Conservation (phyloP, 2,329 filamentous ascomycete species). For the Ophiostoma sp. region DNA sequence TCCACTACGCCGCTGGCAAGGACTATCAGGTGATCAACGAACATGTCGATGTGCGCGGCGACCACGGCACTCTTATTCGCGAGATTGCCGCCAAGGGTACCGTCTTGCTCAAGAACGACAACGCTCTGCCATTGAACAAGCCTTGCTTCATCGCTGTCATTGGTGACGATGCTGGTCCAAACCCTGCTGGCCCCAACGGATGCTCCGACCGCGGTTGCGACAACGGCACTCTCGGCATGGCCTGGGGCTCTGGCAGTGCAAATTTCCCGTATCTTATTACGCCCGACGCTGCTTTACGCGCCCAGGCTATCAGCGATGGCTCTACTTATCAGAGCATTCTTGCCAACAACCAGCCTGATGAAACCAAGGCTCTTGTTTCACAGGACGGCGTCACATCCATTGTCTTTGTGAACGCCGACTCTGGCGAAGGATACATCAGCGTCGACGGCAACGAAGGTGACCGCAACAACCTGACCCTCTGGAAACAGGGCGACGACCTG, state of each 20-base stretch:
- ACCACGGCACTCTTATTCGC: constrained; percentile 69
- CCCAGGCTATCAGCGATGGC: constrained; percentile 55
- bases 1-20: constrained; percentile 60
- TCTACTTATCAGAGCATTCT: constrained; percentile 61
- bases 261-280: constrained; percentile 72
- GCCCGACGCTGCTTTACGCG: constrained; percentile 64
- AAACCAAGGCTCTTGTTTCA: constrained; percentile 56
- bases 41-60: constrained; percentile 74
- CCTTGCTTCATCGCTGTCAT: constrained; percentile 72
- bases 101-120: constrained; percentile 85
- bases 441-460: constrained; percentile 83
- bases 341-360: constrained; percentile 56
- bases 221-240: constrained; percentile 62
- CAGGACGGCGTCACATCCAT: constrained; percentile 65
- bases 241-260: constrained; percentile 71
- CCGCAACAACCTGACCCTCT: constrained; percentile 86
- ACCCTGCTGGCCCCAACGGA: constrained; percentile 69
- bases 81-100: constrained; percentile 73
- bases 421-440: constrained; percentile 80
- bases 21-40: constrained; percentile 61
- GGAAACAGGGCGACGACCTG: constrained; percentile 73
- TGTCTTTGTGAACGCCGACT: constrained; percentile 83
- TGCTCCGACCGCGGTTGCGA: constrained; percentile 63
- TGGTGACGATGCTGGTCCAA: constrained; percentile 76
- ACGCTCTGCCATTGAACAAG: constrained; percentile 68